phyloP scores from a whole-genome alignment of 345 rosid genomes.

The Conringia planisiliqua region DNA sequence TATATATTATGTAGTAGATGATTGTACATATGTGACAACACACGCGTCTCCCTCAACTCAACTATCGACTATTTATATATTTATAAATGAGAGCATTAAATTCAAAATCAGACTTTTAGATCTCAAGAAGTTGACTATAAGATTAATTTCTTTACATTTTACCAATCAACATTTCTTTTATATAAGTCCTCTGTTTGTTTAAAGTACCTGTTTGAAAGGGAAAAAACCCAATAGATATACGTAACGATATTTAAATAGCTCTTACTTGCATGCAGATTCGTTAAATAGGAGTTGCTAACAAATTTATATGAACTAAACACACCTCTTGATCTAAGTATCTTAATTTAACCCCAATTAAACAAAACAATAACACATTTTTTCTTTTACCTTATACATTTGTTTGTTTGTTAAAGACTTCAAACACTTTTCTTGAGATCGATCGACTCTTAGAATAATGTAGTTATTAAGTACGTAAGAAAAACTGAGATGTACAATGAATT shows the following conservation, averaged over 20 bases:
- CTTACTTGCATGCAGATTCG: no score
- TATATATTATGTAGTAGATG: not conserved
- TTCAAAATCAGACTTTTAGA: not conserved
- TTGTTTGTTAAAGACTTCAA: not conserved
- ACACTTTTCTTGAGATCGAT: not conserved
- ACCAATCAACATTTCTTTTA: not conserved
- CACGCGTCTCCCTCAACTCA: not conserved
- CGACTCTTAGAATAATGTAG: not conserved
- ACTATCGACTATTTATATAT: not conserved
- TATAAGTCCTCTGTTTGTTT: no score
- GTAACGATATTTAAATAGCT: no score
- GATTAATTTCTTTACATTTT: not conserved
- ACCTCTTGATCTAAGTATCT: no score
- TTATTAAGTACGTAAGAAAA: not conserved
- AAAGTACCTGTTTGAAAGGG: no score
- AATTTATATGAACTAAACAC: no score
- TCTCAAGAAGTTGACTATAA: conserved; percentile 14
- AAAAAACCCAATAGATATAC: no score
- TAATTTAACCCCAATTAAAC: not conserved
- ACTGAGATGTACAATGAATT: not conserved
- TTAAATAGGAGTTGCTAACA: no score
- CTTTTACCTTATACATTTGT: not conserved
- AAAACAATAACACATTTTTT: not conserved
- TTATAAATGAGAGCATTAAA: conserved; percentile 3
- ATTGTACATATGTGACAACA: not conserved